Evolutionary conservation across 1,284 basidiomycete genomes (phyloP).

Genomic region (Vanrija humicola): DNA sequence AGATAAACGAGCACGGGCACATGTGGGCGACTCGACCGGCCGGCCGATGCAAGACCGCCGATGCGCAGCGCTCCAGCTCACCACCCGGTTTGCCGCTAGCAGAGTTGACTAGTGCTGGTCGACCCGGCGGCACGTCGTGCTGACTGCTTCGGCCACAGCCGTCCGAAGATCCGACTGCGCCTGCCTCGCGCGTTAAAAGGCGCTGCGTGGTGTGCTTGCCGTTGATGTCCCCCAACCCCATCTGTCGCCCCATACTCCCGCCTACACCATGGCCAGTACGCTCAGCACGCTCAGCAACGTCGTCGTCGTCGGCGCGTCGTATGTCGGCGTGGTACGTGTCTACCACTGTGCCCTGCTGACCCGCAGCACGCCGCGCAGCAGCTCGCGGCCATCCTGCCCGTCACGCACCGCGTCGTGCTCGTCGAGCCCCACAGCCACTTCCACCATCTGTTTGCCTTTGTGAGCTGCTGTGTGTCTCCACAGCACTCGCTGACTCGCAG

Average conservation of each 20-base stretch:
- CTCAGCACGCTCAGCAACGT: slow-evolving; percentile 14
- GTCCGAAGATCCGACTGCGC: no score
- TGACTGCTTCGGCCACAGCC: no score
- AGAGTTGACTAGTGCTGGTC: no score
- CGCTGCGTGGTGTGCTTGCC: no score
- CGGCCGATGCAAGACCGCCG: no score
- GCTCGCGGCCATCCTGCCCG: slow-evolving; percentile 14
- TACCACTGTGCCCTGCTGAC: background rate
- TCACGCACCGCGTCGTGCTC: slow-evolving; percentile 14
- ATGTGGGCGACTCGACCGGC: no score
- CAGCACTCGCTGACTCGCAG: background rate
- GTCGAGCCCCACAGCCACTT: slow-evolving; percentile 37
- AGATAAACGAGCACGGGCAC: no score
- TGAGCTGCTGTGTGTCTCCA: slow-evolving; percentile 3
- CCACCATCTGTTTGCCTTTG: slow-evolving; percentile 32
- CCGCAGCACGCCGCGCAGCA: slow-evolving; percentile 18
- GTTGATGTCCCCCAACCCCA: no score
- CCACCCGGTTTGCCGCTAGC: no score
- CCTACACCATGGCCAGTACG: background rate
- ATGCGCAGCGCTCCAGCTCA: no score
- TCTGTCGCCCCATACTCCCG: background rate
- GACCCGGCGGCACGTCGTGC: no score
- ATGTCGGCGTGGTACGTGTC: slow-evolving; percentile 20
- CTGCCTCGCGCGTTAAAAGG: no score
- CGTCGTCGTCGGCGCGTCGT: slow-evolving; percentile 26